Evolutionary conservation across 2,329 filamentous ascomycete species (phyloP), one percentile per base, ranked within the genome.

Genomic region (Cadophora luteo-olivacea): DNA sequence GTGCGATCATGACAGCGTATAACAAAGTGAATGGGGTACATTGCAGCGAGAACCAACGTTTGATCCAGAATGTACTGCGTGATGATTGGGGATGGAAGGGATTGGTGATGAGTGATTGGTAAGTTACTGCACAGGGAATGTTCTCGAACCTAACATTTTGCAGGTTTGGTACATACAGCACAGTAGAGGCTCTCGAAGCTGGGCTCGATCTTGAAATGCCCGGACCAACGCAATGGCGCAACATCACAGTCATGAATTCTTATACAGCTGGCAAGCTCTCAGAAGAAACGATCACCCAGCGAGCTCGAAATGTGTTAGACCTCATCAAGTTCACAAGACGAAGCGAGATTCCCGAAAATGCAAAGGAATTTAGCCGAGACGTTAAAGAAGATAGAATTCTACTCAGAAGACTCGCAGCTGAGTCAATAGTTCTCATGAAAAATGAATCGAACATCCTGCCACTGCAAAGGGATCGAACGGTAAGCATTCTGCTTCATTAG

Each of bases 371-470:
- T 29, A 29, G 29, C 73, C 24, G 80, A 78, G 70, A 79, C 78
- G 12, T 29, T 29, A 5, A 29, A 29, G 29, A 29, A 29, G 29
- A 29, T 61, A 77, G 76, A 12, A 73, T 75, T 11, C 73, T 90
- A 25, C 82, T 89, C 14, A 82, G 89, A 36, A 82, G 85, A 41
- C 80, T 88, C 5, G 87, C 87, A 1, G 83, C 85, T 0, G 86
- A 90, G 68, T 87, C 86, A 0, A 85, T 90, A 16, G 88, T 91
- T 0, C 82, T 91, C 22, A 80, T 91, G 55, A 91, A 91, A 79
- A 92, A 92, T 70, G 83, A 88, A 25, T 81, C 82, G 7, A 80
- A 81, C 19, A 77, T 87, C 1, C 80, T 92, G 0, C 89, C 89
- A 0, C 76, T 87, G 64, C 85, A 72, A 36, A 89, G 87, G 74